Evolutionary conservation across 2,329 filamentous ascomycete species (phyloP), one percentile per base, ranked within the genome.

Genomic region (Samsoniella hepiali): DNA sequence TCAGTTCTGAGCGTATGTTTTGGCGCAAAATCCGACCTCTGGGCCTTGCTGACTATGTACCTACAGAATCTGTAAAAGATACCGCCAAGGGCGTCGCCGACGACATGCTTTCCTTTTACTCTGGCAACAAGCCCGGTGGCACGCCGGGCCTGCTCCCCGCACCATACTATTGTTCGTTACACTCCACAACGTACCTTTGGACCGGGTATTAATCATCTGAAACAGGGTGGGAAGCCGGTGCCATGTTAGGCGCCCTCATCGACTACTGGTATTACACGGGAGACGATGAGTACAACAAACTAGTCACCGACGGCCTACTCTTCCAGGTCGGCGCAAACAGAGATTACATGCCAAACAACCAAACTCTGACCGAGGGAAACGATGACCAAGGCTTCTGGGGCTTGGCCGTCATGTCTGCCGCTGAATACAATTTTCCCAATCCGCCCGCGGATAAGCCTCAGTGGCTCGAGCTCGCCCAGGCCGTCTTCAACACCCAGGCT

Each of bases 381-480:
- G 89, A 92, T 67, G 89, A 91, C 69, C 89, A 91, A 74, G 88
- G 90, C 6, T 94, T 95, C 76, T 96, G 91, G 91, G 90, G 85
- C n/a, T 83, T 95, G 79, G 86, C 91, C 1, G 90, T 88, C 65
- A 90, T 96, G 81, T 84, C 85, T 10, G 91, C 91, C 2, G 88
- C 89, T 44, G 91, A 96, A 75, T 85, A 88, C 69, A 87, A 87
- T 66, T 94, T 90, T 70, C 88, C 88, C 1, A 83, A 92, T 69
- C 88, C 89, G 5, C 82, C 84, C 0, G 67, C 78, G 0, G 83
- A 82, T 63, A 72, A 87, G 60, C 86, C 89, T 0, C 87, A 89
- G 65, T 96, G 80, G 86, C 80, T 91, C 11, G 85, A 87, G 5
- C 82, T 95, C 13, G 90, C 88, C 2, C 87, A 93, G 72, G 90